These are phyloP conservation scores for Bolboschoenoplectus hybrid DNA, from an alignment of 202 grass and related monocot genomes.

Conservation along the genomic window DNA sequence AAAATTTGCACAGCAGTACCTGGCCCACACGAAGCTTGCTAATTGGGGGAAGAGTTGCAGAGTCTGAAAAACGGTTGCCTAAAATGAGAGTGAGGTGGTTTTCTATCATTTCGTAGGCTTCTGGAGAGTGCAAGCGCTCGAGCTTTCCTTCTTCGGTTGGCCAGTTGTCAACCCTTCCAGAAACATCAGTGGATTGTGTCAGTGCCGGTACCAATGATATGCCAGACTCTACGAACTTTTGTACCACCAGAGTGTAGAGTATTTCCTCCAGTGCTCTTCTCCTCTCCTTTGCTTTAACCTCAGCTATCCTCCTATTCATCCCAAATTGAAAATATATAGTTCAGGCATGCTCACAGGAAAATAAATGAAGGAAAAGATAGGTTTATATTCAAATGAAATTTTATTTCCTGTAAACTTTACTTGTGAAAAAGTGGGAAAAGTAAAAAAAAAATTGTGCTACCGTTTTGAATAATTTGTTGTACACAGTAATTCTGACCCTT, in stretches of 20 bases:
- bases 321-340: conserved; percentile 22
- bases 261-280: conserved; percentile 88
- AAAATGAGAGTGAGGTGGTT: conserved; percentile 90
- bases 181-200: conserved; percentile 56
- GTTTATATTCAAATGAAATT: not conserved
- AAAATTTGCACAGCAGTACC: conserved; percentile 15
- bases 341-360: conserved; percentile 27
- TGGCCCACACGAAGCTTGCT: conserved; percentile 95
- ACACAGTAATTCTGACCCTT: not conserved
- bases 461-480: not conserved
- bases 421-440: not conserved
- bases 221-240: conserved; percentile 88
- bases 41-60: conserved; percentile 64
- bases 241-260: conserved; percentile 87
- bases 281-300: conserved; percentile 92
- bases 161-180: conserved; percentile 65
- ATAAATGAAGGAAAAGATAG: not conserved
- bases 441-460: not conserved
- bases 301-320: conserved; percentile 79
- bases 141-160: conserved; percentile 62
- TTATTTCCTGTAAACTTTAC: not conserved
- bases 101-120: conserved; percentile 98
- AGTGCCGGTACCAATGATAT: conserved; percentile 81
- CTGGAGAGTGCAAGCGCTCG: conserved; percentile 61
- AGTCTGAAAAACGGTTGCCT: conserved; percentile 70